These are phyloP conservation scores for Candida maltosa DNA, from an alignment of 805 yeast species.

Conservation along the genomic window DNA sequence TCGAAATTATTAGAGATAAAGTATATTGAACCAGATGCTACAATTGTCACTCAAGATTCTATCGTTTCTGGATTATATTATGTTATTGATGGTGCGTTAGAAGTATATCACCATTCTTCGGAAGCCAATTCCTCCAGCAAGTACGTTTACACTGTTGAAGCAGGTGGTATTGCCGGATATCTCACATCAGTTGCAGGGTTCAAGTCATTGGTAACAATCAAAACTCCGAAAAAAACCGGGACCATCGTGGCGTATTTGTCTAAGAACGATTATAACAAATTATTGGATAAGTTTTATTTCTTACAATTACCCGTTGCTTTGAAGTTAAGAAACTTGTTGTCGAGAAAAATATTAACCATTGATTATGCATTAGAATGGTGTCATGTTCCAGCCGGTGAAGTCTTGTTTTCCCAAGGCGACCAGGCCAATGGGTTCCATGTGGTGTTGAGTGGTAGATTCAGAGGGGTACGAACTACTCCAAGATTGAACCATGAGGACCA, in stretches of 20 bases:
- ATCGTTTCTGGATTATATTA: constrained; percentile 74
- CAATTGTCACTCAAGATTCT: constrained; percentile 61
- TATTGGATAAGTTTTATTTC: constrained; percentile 74
- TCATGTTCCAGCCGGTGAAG: constrained; percentile 82
- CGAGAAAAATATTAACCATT: constrained; percentile 64
- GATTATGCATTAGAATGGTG: constrained; percentile 96
- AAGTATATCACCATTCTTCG: constrained; percentile 45
- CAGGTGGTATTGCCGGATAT: constrained; percentile 89
- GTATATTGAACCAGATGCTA: constrained; percentile 49
- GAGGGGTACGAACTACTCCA: constrained; percentile 48
- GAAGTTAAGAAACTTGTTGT: constrained; percentile 62
- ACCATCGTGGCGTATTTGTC: constrained; percentile 65
- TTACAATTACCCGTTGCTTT: constrained; percentile 77
- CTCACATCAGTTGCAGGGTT: constrained; percentile 77
- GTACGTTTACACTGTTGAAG: constrained; percentile 53
- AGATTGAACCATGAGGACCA: constrained; percentile 9
- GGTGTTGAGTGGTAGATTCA: constrained; percentile 81
- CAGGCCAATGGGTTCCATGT: constrained; percentile 88
- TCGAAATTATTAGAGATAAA: constrained; percentile 58
- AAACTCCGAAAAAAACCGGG: constrained; percentile 58
- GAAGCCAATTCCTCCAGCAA: constrained; percentile 14
- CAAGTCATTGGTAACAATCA: constrained; percentile 70
- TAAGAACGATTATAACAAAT: constrained; percentile 54
- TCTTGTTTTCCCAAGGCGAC: constrained; percentile 77
- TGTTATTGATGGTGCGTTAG: constrained; percentile 74